A percentile compares a stretch with the other conserved stretches of the same genome.
phyloP scores from a whole-genome alignment of 805 yeast genomes.

The Candida patagonica region DNA sequence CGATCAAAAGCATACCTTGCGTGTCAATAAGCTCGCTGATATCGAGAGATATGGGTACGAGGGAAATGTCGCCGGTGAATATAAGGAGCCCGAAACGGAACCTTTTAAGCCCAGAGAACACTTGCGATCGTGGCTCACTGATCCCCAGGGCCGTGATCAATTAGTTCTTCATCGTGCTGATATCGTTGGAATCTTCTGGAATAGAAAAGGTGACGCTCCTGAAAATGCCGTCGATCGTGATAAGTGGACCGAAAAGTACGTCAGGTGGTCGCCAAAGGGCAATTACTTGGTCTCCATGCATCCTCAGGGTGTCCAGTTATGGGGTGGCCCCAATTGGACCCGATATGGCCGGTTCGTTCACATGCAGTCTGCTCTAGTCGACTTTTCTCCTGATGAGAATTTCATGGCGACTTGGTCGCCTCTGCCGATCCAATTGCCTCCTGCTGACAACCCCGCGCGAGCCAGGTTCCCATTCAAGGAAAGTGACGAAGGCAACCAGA shows the following conservation, averaged over 20 bases:
- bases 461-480: slow-evolving; percentile 73
- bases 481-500: slow-evolving; percentile 84
- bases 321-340: slow-evolving; percentile 84
- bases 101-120: slow-evolving; percentile 70
- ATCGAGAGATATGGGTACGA: slow-evolving; percentile 70
- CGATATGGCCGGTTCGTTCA: slow-evolving; percentile 73
- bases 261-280: slow-evolving; percentile 91
- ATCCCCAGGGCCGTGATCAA: slow-evolving; percentile 84
- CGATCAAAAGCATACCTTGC: slow-evolving; percentile 85
- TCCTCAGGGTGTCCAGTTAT: slow-evolving; percentile 88
- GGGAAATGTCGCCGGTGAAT: slow-evolving; percentile 46
- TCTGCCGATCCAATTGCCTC: slow-evolving; percentile 65
- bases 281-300: slow-evolving; percentile 79
- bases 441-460: slow-evolving; percentile 48
- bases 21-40: slow-evolving; percentile 74
- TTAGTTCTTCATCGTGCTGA: slow-evolving; percentile 71
- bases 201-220: slow-evolving; percentile 59
- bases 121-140: slow-evolving; percentile 85
- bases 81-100: slow-evolving; percentile 62
- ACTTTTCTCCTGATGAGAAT: slow-evolving; percentile 87
- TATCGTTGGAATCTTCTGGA: slow-evolving; percentile 80
- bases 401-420: slow-evolving; percentile 86
- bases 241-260: slow-evolving; percentile 81
- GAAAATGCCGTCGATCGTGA: slow-evolving; percentile 69
- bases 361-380: slow-evolving; percentile 80